A percentile compares a stretch with the other conserved stretches of the same genome.
Evolutionary conservation across 2,329 filamentous ascomycete genomes (phyloP).

Genomic region (Apiospora pterosperma): DNA sequence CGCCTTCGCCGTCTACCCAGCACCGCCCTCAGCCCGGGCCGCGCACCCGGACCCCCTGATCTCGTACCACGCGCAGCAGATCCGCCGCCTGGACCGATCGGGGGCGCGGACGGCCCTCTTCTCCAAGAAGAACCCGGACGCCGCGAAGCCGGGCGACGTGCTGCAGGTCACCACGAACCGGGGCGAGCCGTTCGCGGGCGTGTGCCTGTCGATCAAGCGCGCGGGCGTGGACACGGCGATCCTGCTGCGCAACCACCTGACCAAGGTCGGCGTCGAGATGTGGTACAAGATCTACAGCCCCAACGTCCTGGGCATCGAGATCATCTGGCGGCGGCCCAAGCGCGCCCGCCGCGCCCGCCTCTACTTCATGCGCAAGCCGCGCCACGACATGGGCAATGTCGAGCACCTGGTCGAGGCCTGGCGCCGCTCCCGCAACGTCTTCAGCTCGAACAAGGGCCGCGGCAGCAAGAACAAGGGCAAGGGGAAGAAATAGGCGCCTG

Average conservation of each 20-base stretch:
- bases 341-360: constrained; percentile 81
- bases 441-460: constrained; percentile 22
- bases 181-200: constrained; percentile 86
- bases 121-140: constrained; percentile 70
- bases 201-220: constrained; percentile 81
- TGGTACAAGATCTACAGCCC: constrained; percentile 96
- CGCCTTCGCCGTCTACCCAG: constrained; percentile 53
- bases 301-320: constrained; percentile 84
- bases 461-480: neutral
- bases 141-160: constrained; percentile 82
- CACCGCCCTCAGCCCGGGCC: constrained; percentile 51
- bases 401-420: constrained; percentile 72
- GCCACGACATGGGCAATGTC: constrained; percentile 84
- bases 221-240: constrained; percentile 88
- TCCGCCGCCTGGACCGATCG: constrained; percentile 75
- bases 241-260: constrained; percentile 80
- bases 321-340: constrained; percentile 83
- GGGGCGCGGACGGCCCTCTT: constrained; percentile 82
- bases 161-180: constrained; percentile 79
- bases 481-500: neutral
- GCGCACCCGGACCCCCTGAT: constrained; percentile 65
- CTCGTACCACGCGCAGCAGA: constrained; percentile 64
- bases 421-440: constrained; percentile 37
- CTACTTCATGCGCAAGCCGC: constrained; percentile 85
- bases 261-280: constrained; percentile 89